Percentiles rank a stretch among this genome's conserved stretches.
phyloP scores from a whole-genome alignment of 2,329 filamentous ascomycete species.

The Tolypocladium tropicale region DNA sequence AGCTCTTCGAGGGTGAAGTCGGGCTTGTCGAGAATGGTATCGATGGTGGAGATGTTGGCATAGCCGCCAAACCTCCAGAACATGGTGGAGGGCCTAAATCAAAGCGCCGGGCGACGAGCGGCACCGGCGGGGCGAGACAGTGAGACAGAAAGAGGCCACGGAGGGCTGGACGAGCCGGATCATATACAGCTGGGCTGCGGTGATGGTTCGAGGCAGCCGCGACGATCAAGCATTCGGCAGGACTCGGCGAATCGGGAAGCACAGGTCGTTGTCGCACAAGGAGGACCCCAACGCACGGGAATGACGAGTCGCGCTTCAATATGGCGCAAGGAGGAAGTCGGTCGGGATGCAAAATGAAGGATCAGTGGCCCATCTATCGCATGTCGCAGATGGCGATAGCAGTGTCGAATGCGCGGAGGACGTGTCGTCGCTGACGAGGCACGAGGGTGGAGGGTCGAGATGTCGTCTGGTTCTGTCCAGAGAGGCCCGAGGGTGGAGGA shows the following conservation, averaged over 20 bases:
- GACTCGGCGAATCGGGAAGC: background rate
- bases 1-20: constrained; percentile 93
- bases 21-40: constrained; percentile 92
- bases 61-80: constrained; percentile 99
- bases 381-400: background rate
- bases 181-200: constrained; percentile 6
- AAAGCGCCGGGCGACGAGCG: constrained; percentile 20
- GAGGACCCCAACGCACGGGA: background rate
- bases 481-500: background rate
- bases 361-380: background rate
- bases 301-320: background rate
- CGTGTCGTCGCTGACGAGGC: background rate
- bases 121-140: constrained; percentile 18
- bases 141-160: constrained; percentile 2
- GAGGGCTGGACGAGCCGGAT: constrained; percentile 6
- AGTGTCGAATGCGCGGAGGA: background rate
- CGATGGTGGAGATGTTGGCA: constrained; percentile 92
- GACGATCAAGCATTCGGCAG: background rate
- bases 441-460: background rate
- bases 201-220: constrained; percentile 1
- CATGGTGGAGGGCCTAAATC: constrained; percentile 55
- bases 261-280: constrained; percentile 1
- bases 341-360: background rate
- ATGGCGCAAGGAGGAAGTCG: background rate
- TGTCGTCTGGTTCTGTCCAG: background rate